phyloP scores from a whole-genome alignment of 2,329 filamentous ascomycete genomes.

The Penicillium frequentans region DNA sequence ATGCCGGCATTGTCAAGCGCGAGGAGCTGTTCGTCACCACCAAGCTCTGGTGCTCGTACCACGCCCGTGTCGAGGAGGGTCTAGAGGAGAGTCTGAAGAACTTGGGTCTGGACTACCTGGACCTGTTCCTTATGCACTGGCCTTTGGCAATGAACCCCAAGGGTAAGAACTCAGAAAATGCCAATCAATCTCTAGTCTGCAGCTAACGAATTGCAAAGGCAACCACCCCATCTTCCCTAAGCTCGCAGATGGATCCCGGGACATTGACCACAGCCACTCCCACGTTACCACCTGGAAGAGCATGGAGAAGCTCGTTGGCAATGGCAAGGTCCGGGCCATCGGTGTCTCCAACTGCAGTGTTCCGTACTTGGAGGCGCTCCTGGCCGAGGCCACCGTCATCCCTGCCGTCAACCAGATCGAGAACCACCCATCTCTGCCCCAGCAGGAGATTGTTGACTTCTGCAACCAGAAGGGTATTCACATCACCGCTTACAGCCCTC shows the following conservation, averaged over 20 bases:
- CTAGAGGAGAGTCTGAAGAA: slow-evolving; percentile 72
- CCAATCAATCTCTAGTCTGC: too few species aligned
- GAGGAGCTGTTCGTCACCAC: slow-evolving; percentile 81
- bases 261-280: slow-evolving; percentile 67
- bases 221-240: slow-evolving; percentile 63
- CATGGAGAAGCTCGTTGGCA: slow-evolving; percentile 59
- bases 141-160: slow-evolving; percentile 75
- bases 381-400: slow-evolving; percentile 57
- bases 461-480: slow-evolving; percentile 53
- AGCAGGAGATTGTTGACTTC: slow-evolving; percentile 53
- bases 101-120: slow-evolving; percentile 76
- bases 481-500: slow-evolving; percentile 53
- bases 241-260: slow-evolving; percentile 69
- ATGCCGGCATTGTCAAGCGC: slow-evolving; percentile 67
- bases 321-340: slow-evolving; percentile 58
- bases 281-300: slow-evolving; percentile 76
- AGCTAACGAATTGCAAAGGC: slow-evolving; percentile 15
- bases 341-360: slow-evolving; percentile 61
- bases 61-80: slow-evolving; percentile 66
- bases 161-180: slow-evolving; percentile 44
- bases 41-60: slow-evolving; percentile 83
- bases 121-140: slow-evolving; percentile 83
- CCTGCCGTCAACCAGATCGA: slow-evolving; percentile 81
- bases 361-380: slow-evolving; percentile 55
- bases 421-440: slow-evolving; percentile 69